Percentiles rank a stretch among this genome's conserved stretches.
phyloP scores from a whole-genome alignment of 1,284 basidiomycete genomes.

The Taiwanofungus camphoratus region DNA sequence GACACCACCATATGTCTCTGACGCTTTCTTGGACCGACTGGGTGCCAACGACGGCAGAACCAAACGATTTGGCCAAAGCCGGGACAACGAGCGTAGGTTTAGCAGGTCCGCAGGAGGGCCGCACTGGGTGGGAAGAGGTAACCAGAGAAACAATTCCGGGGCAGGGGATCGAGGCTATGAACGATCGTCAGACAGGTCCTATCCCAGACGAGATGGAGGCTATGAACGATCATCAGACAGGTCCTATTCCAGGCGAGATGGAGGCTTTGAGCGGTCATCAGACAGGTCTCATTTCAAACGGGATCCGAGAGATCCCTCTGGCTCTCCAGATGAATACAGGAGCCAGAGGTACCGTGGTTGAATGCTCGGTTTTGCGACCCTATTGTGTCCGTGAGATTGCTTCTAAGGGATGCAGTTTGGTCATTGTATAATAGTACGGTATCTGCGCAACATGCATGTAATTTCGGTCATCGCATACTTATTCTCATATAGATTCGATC shows the following conservation, averaged over 20 bases:
- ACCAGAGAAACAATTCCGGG: neutral
- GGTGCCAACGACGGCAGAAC: slow-evolving; percentile 19
- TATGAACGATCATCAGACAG: neutral
- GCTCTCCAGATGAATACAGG: neutral
- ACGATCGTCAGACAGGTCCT: neutral
- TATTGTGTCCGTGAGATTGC: neutral
- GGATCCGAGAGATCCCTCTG: neutral
- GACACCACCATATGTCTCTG: slow-evolving; percentile 44
- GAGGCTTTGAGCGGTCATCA: neutral
- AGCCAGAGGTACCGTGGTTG: neutral
- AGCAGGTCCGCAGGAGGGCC: neutral
- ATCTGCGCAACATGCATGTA: slow-evolving; percentile 4
- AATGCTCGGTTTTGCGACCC: neutral
- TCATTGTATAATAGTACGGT: slow-evolving; percentile 5
- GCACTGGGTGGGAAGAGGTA: neutral
- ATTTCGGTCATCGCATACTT: slow-evolving; percentile 6
- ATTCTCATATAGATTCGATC: no score
- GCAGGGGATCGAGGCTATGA: neutral
- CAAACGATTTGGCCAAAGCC: neutral
- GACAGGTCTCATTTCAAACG: neutral
- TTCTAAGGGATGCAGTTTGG: neutral
- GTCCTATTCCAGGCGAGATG: neutral
- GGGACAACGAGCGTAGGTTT: neutral
- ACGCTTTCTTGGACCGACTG: slow-evolving; percentile 37
- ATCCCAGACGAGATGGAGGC: neutral